These are phyloP conservation scores for Exophiala mesophila DNA, from an alignment of 2,329 filamentous ascomycete species.

Conservation along the genomic window DNA sequence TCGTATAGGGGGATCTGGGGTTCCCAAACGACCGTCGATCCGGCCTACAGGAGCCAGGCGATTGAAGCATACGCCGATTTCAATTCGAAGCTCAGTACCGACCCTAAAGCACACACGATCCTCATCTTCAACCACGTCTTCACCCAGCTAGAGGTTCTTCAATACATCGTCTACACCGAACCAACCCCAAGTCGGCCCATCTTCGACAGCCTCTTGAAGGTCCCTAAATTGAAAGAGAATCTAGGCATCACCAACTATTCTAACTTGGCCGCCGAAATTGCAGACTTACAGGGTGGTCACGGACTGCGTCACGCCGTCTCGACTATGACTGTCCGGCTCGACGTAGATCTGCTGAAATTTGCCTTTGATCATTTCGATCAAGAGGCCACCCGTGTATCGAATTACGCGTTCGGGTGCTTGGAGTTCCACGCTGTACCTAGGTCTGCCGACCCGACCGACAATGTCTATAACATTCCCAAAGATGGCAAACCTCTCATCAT, in stretches of 20 bases:
- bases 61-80: conserved; percentile 32
- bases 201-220: conserved; percentile 34
- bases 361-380: conserved; percentile 24
- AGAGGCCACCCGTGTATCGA: conserved; percentile 18
- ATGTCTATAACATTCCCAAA: conserved; percentile 31
- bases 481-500: conserved; percentile 26
- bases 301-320: conserved; percentile 31
- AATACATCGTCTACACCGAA: conserved; percentile 4
- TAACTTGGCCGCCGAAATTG: conserved; percentile 1
- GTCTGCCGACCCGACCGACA: conserved; percentile 28
- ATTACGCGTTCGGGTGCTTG: not conserved
- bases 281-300: conserved; percentile 26
- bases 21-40: conserved; percentile 31
- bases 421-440: conserved; percentile 3
- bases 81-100: conserved; percentile 27
- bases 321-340: conserved; percentile 31
- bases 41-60: conserved; percentile 30
- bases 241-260: not conserved
- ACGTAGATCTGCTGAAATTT: conserved; percentile 29
- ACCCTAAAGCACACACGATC: conserved; percentile 33
- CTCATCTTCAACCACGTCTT: conserved; percentile 28
- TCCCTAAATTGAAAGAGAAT: conserved; percentile 20
- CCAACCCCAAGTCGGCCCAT: conserved; percentile 22
- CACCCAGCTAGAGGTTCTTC: not conserved
- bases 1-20: conserved; percentile 38